Evolutionary conservation across 345 rosid species (phyloP).

Genomic region (Moricandia moricandioides): DNA sequence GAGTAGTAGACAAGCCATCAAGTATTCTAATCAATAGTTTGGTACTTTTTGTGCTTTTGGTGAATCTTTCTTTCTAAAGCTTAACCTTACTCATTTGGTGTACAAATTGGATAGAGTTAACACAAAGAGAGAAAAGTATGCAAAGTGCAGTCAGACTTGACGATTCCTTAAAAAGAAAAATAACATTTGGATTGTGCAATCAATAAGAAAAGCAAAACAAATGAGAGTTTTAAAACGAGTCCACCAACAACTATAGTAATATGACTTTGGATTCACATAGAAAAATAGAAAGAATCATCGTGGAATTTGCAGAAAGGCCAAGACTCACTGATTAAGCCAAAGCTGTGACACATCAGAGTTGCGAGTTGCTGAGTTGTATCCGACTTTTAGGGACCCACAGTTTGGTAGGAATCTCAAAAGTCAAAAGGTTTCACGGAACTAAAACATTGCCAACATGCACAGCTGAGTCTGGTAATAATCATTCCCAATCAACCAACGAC

Average conservation of each 20-base stretch:
- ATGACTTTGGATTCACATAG: background rate
- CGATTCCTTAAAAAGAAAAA: background rate
- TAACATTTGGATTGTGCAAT: background rate
- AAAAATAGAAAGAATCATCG: background rate
- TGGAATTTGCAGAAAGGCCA: background rate
- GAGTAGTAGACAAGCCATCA: slow-evolving; percentile 24
- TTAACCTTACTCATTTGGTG: background rate
- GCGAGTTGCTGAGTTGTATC: background rate
- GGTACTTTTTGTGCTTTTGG: background rate
- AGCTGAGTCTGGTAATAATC: background rate
- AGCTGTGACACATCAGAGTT: background rate
- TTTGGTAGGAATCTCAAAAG: background rate
- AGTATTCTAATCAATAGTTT: background rate
- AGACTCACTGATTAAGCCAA: background rate
- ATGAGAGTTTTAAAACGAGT: background rate
- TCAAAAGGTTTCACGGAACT: background rate
- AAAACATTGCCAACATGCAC: slow-evolving; percentile 3
- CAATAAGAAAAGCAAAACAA: background rate
- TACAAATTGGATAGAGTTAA: background rate
- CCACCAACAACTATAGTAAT: background rate
- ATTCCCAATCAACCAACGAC: background rate
- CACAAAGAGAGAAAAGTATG: background rate
- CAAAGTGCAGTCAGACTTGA: background rate
- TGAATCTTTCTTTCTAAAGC: background rate
- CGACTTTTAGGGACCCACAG: background rate